Percentiles rank a stretch among this genome's conserved stretches.
These are phyloP conservation scores for Verticillium isaacii DNA, from an alignment of 2,329 filamentous ascomycete species.

Conservation along the genomic window DNA sequence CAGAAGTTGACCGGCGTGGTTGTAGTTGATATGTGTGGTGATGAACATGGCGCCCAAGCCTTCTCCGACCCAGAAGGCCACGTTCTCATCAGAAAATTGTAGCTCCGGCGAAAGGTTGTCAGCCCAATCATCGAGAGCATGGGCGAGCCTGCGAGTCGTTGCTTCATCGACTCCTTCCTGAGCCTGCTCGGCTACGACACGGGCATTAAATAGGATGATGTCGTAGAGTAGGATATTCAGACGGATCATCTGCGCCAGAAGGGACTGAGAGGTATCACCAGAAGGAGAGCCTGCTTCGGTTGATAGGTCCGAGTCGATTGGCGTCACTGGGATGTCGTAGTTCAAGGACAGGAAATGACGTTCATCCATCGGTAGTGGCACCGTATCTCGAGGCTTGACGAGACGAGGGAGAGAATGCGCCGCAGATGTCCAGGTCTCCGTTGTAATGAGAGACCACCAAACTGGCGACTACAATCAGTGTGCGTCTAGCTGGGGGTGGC, in stretches of 20 bases:
- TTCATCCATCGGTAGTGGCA: conserved; percentile 31
- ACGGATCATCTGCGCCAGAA: conserved; percentile 22
- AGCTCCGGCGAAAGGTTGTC: conserved; percentile 26
- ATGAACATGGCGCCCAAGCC: conserved; percentile 37
- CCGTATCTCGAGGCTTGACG: conserved; percentile 12
- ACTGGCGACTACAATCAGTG: conserved; percentile 3
- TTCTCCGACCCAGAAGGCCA: conserved; percentile 25
- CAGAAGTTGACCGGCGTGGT: conserved; percentile 39
- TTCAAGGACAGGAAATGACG: conserved; percentile 21
- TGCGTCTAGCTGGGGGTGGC: too few relatives aligned
- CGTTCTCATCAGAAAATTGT: conserved; percentile 30
- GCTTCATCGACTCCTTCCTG: conserved; percentile 11
- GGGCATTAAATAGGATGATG: conserved; percentile 32
- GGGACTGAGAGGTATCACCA: conserved; percentile 13
- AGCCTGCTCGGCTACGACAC: conserved; percentile 19
- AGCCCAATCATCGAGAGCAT: conserved; percentile 28
- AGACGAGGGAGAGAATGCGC: conserved; percentile 15
- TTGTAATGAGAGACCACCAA: conserved; percentile 17
- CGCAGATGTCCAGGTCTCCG: conserved; percentile 17
- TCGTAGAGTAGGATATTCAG: conserved; percentile 26
- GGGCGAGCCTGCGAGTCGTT: conserved; percentile 22
- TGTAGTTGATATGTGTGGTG: conserved; percentile 39
- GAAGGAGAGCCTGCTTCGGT: not conserved
- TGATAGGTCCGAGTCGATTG: not conserved
- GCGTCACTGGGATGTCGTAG: not conserved